phyloP scores from a whole-genome alignment of 345 rosid species.

The Durio zibethinus region DNA sequence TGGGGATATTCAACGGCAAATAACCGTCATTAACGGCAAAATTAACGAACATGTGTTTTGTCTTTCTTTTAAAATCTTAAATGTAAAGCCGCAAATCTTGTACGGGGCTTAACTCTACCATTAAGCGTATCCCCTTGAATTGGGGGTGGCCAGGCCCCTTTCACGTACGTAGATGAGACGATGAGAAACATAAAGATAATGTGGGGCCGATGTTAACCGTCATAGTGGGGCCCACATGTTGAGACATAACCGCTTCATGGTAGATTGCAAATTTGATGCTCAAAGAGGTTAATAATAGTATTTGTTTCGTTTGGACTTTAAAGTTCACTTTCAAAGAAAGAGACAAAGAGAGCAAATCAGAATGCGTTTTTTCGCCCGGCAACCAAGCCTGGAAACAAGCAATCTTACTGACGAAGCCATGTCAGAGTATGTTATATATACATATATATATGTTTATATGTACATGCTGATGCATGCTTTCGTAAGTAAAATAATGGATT shows the following conservation, averaged over 20 bases:
- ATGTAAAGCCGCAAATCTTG: too few species aligned
- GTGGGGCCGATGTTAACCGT: conserved; percentile 9
- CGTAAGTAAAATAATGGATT: too few species aligned
- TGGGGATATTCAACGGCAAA: not conserved
- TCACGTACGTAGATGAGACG: not conserved
- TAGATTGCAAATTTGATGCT: not conserved
- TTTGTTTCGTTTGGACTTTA: not conserved
- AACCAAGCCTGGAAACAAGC: not conserved
- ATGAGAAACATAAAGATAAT: not conserved
- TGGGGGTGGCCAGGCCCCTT: too few species aligned
- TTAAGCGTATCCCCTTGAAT: conserved; percentile 4
- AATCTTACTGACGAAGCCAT: not conserved
- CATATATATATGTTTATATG: too few species aligned
- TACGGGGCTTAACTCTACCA: too few species aligned
- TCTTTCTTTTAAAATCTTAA: too few species aligned
- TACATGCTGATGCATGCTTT: too few species aligned
- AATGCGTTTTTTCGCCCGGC: not conserved
- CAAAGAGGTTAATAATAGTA: not conserved
- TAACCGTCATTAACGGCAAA: conserved; percentile 17
- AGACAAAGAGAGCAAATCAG: not conserved
- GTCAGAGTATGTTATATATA: not conserved
- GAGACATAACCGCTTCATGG: not conserved
- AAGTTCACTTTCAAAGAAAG: not conserved
- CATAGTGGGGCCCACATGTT: not conserved
- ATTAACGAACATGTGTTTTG: not conserved